A percentile compares a stretch with the other conserved stretches of the same genome.
Evolutionary conservation across 2,329 filamentous ascomycete genomes (phyloP).

Genomic region (Alternaria brassicae): DNA sequence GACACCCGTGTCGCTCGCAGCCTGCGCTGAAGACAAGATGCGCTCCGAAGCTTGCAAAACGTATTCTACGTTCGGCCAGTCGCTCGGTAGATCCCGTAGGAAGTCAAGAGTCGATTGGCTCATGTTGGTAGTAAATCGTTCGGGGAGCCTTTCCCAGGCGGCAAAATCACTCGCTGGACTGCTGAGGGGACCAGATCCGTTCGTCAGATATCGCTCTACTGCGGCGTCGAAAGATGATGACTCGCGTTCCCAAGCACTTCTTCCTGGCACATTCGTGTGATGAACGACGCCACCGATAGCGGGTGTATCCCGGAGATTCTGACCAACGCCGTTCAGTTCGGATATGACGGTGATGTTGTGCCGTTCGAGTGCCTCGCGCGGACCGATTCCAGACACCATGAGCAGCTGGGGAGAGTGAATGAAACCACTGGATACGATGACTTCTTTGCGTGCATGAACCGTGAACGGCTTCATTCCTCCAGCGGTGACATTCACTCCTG

Average conservation of each 20-base stretch:
- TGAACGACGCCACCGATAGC: slow-evolving; percentile 6
- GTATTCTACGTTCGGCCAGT: slow-evolving; percentile 14
- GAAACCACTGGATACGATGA: slow-evolving; percentile 13
- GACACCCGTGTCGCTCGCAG: slow-evolving; percentile 8
- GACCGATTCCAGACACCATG: slow-evolving; percentile 14
- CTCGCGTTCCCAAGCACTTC: slow-evolving; percentile 7
- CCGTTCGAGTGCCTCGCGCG: slow-evolving; percentile 7
- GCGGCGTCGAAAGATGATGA: slow-evolving; percentile 5
- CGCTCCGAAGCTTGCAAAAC: slow-evolving; percentile 6
- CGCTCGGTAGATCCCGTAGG: background rate
- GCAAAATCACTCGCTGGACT: slow-evolving; percentile 14
- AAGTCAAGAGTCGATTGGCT: slow-evolving; percentile 9
- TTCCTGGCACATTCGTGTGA: slow-evolving; percentile 8
- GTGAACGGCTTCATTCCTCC: slow-evolving; percentile 8
- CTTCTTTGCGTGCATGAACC: slow-evolving; percentile 5
- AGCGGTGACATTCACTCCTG: slow-evolving; percentile 11
- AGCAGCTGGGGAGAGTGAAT: slow-evolving; percentile 8
- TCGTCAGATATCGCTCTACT: slow-evolving; percentile 7
- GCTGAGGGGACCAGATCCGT: slow-evolving; percentile 12
- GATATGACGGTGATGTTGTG: slow-evolving; percentile 9
- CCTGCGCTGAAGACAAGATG: background rate
- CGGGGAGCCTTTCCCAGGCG: slow-evolving; percentile 8
- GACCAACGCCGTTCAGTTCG: slow-evolving; percentile 8
- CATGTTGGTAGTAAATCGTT: slow-evolving; percentile 5
- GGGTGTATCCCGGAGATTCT: slow-evolving; percentile 11